These are phyloP conservation scores for Biscogniauxia marginata DNA, from an alignment of 2,329 filamentous ascomycete genomes.

Conservation along the genomic window DNA sequence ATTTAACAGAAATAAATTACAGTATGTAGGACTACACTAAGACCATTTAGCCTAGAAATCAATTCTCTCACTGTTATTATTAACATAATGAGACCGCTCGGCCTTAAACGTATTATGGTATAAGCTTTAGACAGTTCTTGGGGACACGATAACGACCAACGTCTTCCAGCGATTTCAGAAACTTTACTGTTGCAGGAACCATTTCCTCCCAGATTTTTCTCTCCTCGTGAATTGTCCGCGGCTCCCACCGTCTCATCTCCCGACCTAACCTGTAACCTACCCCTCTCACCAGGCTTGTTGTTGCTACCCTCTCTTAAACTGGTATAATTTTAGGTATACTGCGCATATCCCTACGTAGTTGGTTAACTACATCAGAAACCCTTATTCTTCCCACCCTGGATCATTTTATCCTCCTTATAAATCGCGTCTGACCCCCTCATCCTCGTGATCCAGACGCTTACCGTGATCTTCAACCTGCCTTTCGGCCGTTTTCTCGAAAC, in stretches of 20 bases:
- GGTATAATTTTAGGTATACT: background rate
- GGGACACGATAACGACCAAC: no score
- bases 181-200: no score
- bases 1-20: no score
- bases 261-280: constrained; percentile 5
- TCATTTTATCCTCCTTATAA: background rate
- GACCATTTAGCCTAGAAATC: no score
- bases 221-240: background rate
- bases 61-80: no score
- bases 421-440: constrained; percentile 5
- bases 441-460: constrained; percentile 16
- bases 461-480: constrained; percentile 16
- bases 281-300: background rate
- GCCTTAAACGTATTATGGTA: no score
- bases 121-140: no score
- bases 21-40: no score
- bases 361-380: constrained; percentile 4
- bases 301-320: background rate
- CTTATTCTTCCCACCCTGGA: background rate
- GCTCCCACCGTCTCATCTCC: background rate
- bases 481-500: constrained; percentile 12
- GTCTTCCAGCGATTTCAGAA: no score
- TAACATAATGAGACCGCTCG: no score
- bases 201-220: background rate
- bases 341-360: constrained; percentile 5